A percentile compares a stretch with the other conserved stretches of the same genome.
Evolutionary conservation across 345 rosid genomes (phyloP).

Genomic region (Alliaria petiolata): DNA sequence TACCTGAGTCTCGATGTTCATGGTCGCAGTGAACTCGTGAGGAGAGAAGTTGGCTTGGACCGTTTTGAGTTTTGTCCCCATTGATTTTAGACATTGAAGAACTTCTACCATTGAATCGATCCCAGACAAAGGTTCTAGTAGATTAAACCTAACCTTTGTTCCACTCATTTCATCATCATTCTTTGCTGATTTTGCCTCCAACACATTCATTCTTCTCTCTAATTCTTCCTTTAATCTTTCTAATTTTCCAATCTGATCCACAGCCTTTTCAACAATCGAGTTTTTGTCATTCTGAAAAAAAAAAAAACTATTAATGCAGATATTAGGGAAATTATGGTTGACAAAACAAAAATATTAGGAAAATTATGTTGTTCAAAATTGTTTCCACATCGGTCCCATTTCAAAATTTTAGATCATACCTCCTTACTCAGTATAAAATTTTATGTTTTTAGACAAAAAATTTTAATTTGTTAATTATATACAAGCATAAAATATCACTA

Average conservation of each 20-base stretch:
- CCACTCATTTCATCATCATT: slow-evolving; percentile 4
- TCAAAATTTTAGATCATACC: too few relatives aligned
- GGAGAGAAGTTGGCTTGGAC: slow-evolving; percentile 40
- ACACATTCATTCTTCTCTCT: slow-evolving; percentile 35
- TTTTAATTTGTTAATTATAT: too few relatives aligned
- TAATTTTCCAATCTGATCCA: slow-evolving; percentile 41
- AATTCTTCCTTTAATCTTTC: slow-evolving; percentile 35
- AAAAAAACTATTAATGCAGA: not conserved
- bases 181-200: slow-evolving; percentile 22
- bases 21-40: slow-evolving; percentile 33
- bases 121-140: slow-evolving; percentile 49
- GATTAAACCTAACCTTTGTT: slow-evolving; percentile 37
- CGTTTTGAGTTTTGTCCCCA: slow-evolving; percentile 32
- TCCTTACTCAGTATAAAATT: too few relatives aligned
- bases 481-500: too few relatives aligned
- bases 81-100: slow-evolving; percentile 44
- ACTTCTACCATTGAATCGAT: slow-evolving; percentile 54
- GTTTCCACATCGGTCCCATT: too few relatives aligned
- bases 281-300: slow-evolving; percentile 55
- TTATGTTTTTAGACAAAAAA: too few relatives aligned
- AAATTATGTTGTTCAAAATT: too few relatives aligned
- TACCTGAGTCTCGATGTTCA: slow-evolving; percentile 50
- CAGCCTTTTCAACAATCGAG: slow-evolving; percentile 45
- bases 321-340: too few relatives aligned
- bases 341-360: too few relatives aligned